phyloP scores from a whole-genome alignment of 1,284 basidiomycete species.

The Sporisorium exsertum region DNA sequence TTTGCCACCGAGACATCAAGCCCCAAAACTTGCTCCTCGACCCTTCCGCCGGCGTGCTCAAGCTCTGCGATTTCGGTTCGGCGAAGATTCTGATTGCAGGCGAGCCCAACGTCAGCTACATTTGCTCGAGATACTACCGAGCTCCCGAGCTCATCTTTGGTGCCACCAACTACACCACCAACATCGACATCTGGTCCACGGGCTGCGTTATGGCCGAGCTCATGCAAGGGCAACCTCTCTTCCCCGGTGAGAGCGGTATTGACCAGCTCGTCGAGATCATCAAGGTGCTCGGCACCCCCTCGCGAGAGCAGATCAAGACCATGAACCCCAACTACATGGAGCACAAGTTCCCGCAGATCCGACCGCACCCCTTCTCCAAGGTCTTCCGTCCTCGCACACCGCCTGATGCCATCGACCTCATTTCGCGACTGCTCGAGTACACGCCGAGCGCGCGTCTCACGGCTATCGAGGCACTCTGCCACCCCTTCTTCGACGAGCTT shows the following conservation, averaged over 20 bases:
- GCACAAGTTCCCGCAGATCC: conserved; percentile 99
- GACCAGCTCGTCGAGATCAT: conserved; percentile 99
- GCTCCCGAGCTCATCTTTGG: conserved; percentile 99
- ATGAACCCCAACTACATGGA: conserved; percentile 99
- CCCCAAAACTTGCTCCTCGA: conserved; percentile 98
- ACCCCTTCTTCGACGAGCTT: conserved; percentile 98
- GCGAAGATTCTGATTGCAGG: conserved; percentile 98
- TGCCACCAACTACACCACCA: conserved; percentile 99
- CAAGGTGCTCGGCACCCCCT: conserved; percentile 98
- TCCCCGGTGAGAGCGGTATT: conserved; percentile 98
- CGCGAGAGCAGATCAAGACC: conserved; percentile 99
- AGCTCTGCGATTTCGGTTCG: conserved; percentile 98
- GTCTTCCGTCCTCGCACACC: conserved; percentile 98
- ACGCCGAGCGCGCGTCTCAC: conserved; percentile 91
- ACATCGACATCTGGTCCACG: conserved; percentile 99
- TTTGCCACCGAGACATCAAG: conserved; percentile 94
- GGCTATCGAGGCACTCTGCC: conserved; percentile 83
- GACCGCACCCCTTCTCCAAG: conserved; percentile 77
- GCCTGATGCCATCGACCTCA: conserved; percentile 94
- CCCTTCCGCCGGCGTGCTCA: conserved; percentile 93
- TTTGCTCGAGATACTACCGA: conserved; percentile 99
- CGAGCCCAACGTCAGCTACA: conserved; percentile 99
- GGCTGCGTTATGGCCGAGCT: conserved; percentile 99
- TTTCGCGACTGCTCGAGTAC: conserved; percentile 94
- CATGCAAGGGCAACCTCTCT: conserved; percentile 98